Evolutionary conservation across 345 rosid genomes (phyloP).

Genomic region (Salix suchowensis): DNA sequence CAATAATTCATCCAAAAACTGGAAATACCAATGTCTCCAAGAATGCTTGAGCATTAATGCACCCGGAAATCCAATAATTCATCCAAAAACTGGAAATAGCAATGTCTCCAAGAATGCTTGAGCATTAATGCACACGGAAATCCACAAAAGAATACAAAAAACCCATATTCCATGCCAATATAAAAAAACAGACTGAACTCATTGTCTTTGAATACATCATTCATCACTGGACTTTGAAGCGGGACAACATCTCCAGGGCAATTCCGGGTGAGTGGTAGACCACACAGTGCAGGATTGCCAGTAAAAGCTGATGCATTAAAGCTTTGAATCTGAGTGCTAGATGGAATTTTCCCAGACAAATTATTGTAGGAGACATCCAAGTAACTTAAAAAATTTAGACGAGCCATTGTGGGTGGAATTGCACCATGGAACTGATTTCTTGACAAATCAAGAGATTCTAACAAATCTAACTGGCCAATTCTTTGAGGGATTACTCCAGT

Average conservation of each 20-base stretch:
- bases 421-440: slow-evolving; percentile 7
- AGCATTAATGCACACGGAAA: background rate
- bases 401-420: slow-evolving; percentile 7
- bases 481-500: slow-evolving; percentile 6
- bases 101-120: background rate
- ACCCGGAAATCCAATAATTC: background rate
- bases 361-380: slow-evolving; percentile 11
- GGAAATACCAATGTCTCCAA: background rate
- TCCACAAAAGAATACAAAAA: background rate
- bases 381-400: background rate
- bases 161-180: slow-evolving; percentile 2
- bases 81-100: background rate
- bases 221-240: background rate
- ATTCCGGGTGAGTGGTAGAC: background rate
- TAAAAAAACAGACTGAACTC: background rate
- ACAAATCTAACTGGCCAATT: background rate
- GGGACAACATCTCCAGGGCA: background rate
- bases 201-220: background rate
- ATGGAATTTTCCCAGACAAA: slow-evolving; percentile 22
- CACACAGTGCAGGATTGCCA: slow-evolving; percentile 1
- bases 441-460: slow-evolving; percentile 16
- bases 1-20: background rate
- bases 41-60: background rate
- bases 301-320: slow-evolving; percentile 1
- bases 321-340: slow-evolving; percentile 10